phyloP scores from a whole-genome alignment of 306 rosid genomes.

The Vachellia collinsii region DNA sequence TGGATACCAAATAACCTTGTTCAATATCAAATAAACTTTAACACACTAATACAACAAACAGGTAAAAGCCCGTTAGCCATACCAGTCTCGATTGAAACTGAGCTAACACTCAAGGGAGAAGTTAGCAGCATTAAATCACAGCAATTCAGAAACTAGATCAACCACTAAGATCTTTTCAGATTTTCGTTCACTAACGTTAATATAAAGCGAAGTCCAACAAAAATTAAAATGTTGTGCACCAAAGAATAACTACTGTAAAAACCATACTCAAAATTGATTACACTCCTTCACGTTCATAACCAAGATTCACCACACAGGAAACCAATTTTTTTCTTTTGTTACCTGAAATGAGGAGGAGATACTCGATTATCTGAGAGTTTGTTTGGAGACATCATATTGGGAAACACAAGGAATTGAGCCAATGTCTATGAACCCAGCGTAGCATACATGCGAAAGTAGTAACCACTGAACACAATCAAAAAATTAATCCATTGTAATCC shows the following conservation, averaged over 20 bases:
- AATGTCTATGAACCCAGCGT: constrained; percentile 7
- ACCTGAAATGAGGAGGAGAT: constrained; percentile 77
- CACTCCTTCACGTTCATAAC: not conserved
- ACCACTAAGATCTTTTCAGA: constrained; percentile 17
- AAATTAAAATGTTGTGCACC: not conserved
- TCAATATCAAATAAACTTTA: constrained; percentile 18
- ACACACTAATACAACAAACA: constrained; percentile 20
- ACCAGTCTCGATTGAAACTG: constrained; percentile 28
- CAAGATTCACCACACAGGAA: not conserved
- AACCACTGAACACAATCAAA: constrained; percentile 18
- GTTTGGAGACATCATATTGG: constrained; percentile 81
- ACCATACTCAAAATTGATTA: constrained; percentile 26
- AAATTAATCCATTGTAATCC: not conserved
- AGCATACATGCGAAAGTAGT: constrained; percentile 9
- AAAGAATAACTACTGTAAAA: not conserved
- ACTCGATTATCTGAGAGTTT: constrained; percentile 76
- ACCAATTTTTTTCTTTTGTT: not conserved
- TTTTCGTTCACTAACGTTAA: not conserved
- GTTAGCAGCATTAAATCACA: not conserved
- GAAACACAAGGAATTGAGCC: constrained; percentile 19
- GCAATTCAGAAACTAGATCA: constrained; percentile 12
- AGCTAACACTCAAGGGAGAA: not conserved
- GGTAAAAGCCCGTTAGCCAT: not conserved
- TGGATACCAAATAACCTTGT: not conserved
- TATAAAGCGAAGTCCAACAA: constrained; percentile 16